These are phyloP conservation scores for Oidiodendron maius DNA, from an alignment of 495 filamentous ascomycete species.

Conservation along the genomic window DNA sequence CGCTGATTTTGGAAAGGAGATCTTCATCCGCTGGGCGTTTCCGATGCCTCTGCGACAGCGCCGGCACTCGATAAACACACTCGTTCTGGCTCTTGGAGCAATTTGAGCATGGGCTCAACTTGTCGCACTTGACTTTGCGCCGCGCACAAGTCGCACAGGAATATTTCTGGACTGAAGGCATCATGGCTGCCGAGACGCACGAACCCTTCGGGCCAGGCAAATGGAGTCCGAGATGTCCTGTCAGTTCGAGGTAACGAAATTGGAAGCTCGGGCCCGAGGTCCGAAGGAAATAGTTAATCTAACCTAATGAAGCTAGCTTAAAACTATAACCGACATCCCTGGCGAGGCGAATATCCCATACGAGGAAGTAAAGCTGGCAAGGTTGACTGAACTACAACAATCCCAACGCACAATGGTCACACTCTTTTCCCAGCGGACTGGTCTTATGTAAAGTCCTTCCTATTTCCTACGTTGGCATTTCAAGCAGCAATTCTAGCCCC, in stretches of 20 bases:
- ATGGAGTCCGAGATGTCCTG: background rate
- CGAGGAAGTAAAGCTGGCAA: no score
- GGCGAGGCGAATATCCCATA: no score
- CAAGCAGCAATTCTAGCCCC: no score
- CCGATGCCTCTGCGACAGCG: slow-evolving; percentile 50
- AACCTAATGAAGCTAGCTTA: no score
- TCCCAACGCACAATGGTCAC: no score
- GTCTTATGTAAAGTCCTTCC: no score
- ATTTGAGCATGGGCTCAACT: slow-evolving; percentile 55
- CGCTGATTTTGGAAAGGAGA: slow-evolving; percentile 41
- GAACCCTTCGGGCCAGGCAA: background rate
- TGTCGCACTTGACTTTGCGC: slow-evolving; percentile 62
- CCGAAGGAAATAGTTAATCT: no score
- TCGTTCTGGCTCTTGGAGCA: slow-evolving; percentile 52
- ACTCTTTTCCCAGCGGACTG: no score
- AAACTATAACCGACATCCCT: no score
- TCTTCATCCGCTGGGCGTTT: slow-evolving; percentile 42
- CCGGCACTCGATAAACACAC: slow-evolving; percentile 50
- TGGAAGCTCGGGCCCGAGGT: background rate
- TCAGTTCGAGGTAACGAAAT: background rate
- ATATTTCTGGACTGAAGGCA: background rate
- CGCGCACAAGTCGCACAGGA: slow-evolving; percentile 58
- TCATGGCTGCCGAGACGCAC: background rate
- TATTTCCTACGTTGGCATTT: no score
- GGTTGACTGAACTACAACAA: no score